These are phyloP conservation scores for Datura wrightii DNA, from an alignment of 257 asterid species.

Conservation along the genomic window DNA sequence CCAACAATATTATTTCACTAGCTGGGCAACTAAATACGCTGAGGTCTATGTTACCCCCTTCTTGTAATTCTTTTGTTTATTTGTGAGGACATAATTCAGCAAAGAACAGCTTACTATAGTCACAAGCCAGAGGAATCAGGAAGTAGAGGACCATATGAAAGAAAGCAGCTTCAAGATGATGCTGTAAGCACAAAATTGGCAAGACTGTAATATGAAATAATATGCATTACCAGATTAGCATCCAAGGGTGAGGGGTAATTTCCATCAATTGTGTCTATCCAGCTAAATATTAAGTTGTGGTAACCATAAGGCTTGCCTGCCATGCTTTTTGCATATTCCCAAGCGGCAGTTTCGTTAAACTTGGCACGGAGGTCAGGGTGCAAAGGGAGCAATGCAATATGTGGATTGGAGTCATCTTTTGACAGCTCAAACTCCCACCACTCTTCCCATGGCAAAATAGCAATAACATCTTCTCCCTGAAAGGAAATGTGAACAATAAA, in stretches of 20 bases:
- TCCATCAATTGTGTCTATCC: conserved; percentile 85
- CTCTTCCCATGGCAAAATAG: conserved; percentile 88
- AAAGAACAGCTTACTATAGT: background rate
- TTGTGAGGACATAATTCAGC: conserved; percentile 13
- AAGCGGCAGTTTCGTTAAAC: conserved; percentile 87
- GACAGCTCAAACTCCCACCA: conserved; percentile 92
- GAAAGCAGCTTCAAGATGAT: conserved; percentile 6
- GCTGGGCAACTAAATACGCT: background rate
- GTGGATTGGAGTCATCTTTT: conserved; percentile 84
- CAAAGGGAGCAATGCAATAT: conserved; percentile 86
- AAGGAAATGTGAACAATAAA: conserved; percentile 30
- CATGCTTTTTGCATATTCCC: conserved; percentile 95
- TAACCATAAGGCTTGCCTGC: conserved; percentile 78
- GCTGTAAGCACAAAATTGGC: conserved; percentile 13
- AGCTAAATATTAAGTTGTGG: conserved; percentile 92
- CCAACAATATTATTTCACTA: background rate
- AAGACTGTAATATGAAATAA: conserved; percentile 4
- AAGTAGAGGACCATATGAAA: background rate
- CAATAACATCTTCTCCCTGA: conserved; percentile 86
- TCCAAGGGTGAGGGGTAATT: conserved; percentile 88
- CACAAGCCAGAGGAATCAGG: conserved; percentile 23
- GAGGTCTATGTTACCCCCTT: background rate
- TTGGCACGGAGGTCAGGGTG: conserved; percentile 75
- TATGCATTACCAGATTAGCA: conserved; percentile 76
- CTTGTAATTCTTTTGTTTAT: background rate